Evolutionary conservation across 331 rosid genomes (phyloP).

Genomic region (Malus hybrid): DNA sequence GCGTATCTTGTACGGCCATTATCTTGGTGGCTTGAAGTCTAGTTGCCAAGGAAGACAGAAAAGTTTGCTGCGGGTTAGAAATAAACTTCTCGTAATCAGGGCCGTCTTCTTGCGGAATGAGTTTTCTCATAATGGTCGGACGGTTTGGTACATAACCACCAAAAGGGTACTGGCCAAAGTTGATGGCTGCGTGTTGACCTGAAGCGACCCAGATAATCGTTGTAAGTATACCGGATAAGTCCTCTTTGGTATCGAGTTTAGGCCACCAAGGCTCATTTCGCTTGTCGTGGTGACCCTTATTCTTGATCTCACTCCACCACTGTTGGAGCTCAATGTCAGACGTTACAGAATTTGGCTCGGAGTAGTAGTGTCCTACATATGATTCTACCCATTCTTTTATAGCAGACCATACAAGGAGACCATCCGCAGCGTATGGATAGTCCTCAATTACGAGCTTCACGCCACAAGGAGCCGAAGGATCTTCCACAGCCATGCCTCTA

Average conservation of each 20-base stretch:
- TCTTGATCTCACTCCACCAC: constrained; percentile 84
- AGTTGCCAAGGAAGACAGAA: constrained; percentile 80
- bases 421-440: constrained; percentile 95
- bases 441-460: constrained; percentile 78
- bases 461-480: constrained; percentile 67
- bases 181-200: constrained; percentile 91
- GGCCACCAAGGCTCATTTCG: constrained; percentile 95
- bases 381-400: constrained; percentile 86
- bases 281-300: constrained; percentile 71
- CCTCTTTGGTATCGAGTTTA: constrained; percentile 57
- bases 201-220: constrained; percentile 85
- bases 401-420: constrained; percentile 90
- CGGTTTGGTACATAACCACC: constrained; percentile 96
- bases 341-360: constrained; percentile 44
- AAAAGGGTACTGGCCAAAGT: constrained; percentile 95
- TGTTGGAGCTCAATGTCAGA: constrained; percentile 66
- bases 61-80: constrained; percentile 56
- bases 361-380: constrained; percentile 62
- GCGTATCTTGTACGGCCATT: constrained; percentile 97
- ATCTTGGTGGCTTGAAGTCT: constrained; percentile 93
- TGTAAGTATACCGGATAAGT: constrained; percentile 62
- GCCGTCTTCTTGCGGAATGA: constrained; percentile 61
- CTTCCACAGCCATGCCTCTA: constrained; percentile 96
- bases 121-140: constrained; percentile 79
- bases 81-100: constrained; percentile 58